Evolutionary conservation across 495 filamentous ascomycete genomes (phyloP).

Genomic region (Evansstolkia leycettana): DNA sequence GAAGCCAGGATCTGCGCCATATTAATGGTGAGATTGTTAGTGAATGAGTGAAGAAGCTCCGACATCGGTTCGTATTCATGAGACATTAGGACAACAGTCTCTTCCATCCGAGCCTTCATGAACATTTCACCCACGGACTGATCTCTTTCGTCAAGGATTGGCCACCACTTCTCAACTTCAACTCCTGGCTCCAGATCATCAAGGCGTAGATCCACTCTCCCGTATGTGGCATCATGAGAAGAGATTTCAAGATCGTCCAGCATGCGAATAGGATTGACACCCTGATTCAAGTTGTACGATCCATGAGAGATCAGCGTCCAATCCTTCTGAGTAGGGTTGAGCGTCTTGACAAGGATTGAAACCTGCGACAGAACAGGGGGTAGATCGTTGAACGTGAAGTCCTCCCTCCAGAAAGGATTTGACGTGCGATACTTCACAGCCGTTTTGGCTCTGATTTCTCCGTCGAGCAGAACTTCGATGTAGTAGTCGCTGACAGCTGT

Average conservation of each 20-base stretch:
- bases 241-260: conserved; percentile 40
- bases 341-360: conserved; percentile 68
- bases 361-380: conserved; percentile 67
- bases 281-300: conserved; percentile 29
- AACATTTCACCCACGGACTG: conserved; percentile 77
- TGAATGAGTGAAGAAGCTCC: conserved; percentile 74
- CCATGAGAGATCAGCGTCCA: conserved; percentile 40
- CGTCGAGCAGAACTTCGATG: conserved; percentile 85
- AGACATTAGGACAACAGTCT: conserved; percentile 76
- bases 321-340: conserved; percentile 39
- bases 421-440: conserved; percentile 68
- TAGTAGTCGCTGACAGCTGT: conserved; percentile 48
- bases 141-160: conserved; percentile 58
- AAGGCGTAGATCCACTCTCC: conserved; percentile 72
- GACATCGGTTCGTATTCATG: conserved; percentile 76
- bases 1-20: conserved; percentile 70
- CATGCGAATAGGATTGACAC: conserved; percentile 28
- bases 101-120: conserved; percentile 71
- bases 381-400: conserved; percentile 75
- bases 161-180: conserved; percentile 85
- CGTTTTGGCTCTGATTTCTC: conserved; percentile 77
- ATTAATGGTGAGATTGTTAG: conserved; percentile 69
- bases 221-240: conserved; percentile 48
- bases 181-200: conserved; percentile 68
- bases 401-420: conserved; percentile 91